Evolutionary conservation across 495 filamentous ascomycete genomes (phyloP).

Genomic region (Filosporella fistucella): DNA sequence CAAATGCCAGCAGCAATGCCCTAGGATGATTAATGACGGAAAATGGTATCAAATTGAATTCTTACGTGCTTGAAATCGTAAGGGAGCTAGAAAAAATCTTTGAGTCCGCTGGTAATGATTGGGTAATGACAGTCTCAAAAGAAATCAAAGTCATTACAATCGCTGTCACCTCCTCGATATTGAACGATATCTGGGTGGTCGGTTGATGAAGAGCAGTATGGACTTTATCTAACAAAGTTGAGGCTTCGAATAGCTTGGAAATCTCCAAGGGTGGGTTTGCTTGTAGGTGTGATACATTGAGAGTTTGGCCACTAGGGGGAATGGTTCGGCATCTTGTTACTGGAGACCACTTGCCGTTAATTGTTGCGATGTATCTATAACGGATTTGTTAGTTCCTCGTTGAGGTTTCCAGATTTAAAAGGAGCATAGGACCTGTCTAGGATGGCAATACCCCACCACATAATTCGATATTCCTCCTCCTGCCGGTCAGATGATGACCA

Average conservation of each 20-base stretch:
- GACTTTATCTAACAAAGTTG: background rate
- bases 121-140: background rate
- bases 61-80: slow-evolving; percentile 1
- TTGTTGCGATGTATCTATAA: slow-evolving; percentile 5
- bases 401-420: background rate
- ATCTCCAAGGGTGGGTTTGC: background rate
- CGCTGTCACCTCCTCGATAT: background rate
- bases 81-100: background rate
- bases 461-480: slow-evolving; percentile 7
- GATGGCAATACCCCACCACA: slow-evolving; percentile 12
- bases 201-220: slow-evolving; percentile 3
- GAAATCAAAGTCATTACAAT: slow-evolving; percentile 2
- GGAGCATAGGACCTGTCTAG: slow-evolving; percentile 6
- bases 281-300: background rate
- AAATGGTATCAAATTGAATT: background rate
- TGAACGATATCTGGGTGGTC: background rate
- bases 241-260: background rate
- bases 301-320: background rate
- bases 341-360: slow-evolving; percentile 1
- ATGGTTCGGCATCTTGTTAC: slow-evolving; percentile 1
- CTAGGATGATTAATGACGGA: background rate
- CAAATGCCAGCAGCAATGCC: slow-evolving; percentile 1
- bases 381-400: background rate
- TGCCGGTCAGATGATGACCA: background rate
- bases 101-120: background rate